Evolutionary conservation across 2,329 filamentous ascomycete genomes (phyloP).

Genomic region (Alternaria viburni): DNA sequence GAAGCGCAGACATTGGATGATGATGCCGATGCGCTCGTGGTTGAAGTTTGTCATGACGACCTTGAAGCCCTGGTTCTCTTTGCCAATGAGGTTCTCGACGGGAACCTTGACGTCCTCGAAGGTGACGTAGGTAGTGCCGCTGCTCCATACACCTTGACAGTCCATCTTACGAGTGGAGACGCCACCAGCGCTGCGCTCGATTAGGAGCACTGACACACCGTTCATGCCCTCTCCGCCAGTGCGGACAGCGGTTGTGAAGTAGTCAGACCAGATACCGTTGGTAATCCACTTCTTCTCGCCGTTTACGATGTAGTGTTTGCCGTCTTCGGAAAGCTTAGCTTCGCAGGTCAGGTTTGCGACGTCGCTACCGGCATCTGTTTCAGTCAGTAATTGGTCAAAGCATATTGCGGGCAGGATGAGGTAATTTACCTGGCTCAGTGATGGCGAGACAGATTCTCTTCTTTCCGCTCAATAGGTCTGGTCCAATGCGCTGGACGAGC

Average conservation of each 20-base stretch:
- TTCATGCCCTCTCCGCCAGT: constrained; percentile 87
- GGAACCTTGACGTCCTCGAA: constrained; percentile 99
- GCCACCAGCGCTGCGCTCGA: constrained; percentile 83
- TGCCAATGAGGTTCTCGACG: constrained; percentile 97
- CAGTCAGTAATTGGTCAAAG: constrained; percentile 9
- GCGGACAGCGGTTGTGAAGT: constrained; percentile 77
- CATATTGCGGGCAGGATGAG: not conserved
- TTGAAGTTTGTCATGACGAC: constrained; percentile 99
- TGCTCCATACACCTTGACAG: constrained; percentile 87
- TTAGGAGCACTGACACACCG: constrained; percentile 86
- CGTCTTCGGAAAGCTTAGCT: constrained; percentile 91
- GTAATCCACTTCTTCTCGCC: constrained; percentile 99
- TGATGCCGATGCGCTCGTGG: constrained; percentile 98
- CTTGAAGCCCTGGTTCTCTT: constrained; percentile 97
- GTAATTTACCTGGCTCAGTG: constrained; percentile 70
- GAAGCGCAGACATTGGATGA: constrained; percentile 97
- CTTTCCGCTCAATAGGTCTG: constrained; percentile 85
- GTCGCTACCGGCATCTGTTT: constrained; percentile 81
- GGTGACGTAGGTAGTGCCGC: constrained; percentile 94
- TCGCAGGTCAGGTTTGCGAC: constrained; percentile 96
- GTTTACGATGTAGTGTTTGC: constrained; percentile 99
- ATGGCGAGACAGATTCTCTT: constrained; percentile 98
- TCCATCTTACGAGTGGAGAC: constrained; percentile 96
- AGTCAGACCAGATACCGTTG: constrained; percentile 95
- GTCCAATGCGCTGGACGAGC: constrained; percentile 85